Evolutionary conservation across 1,284 basidiomycete genomes (phyloP).

Genomic region (Ceratobasidium sp.): DNA sequence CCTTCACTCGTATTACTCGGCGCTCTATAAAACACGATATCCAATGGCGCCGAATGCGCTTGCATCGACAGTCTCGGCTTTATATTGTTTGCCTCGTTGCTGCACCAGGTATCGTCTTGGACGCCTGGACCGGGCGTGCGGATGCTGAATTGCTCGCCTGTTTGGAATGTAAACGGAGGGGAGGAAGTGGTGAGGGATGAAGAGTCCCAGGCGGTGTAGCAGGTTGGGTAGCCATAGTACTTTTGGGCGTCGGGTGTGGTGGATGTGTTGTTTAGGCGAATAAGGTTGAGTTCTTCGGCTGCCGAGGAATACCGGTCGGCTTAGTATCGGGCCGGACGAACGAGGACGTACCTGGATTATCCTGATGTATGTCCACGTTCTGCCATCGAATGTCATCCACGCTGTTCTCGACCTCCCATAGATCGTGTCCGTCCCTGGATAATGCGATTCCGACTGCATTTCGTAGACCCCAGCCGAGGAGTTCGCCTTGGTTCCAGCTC

Average conservation of each 20-base stretch:
- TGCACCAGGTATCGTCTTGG: slow-evolving; percentile 40
- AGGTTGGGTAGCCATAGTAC: slow-evolving; percentile 44
- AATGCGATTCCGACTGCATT: slow-evolving; percentile 63
- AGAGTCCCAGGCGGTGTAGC: slow-evolving; percentile 20
- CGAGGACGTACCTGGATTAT: slow-evolving; percentile 38
- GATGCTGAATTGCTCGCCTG: slow-evolving; percentile 29
- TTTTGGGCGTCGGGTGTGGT: too few species aligned
- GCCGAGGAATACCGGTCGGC: too few species aligned
- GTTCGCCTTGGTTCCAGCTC: slow-evolving; percentile 56
- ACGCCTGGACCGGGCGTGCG: too few species aligned
- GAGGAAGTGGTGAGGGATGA: background rate
- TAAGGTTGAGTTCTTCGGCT: slow-evolving; percentile 41
- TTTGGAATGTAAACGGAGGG: background rate
- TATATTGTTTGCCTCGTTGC: background rate
- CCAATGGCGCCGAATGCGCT: slow-evolving; percentile 30
- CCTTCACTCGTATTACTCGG: too few species aligned
- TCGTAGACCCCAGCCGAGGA: slow-evolving; percentile 62
- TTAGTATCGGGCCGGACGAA: too few species aligned
- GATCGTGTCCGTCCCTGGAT: slow-evolving; percentile 50
- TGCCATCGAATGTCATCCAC: slow-evolving; percentile 50
- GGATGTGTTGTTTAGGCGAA: too few species aligned
- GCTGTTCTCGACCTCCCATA: slow-evolving; percentile 62
- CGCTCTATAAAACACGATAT: slow-evolving; percentile 27
- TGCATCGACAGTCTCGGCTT: background rate
- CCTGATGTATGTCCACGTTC: slow-evolving; percentile 27